These are phyloP conservation scores for Coniferiporia sulphurascens DNA, from an alignment of 1,284 basidiomycete species.

Conservation along the genomic window DNA sequence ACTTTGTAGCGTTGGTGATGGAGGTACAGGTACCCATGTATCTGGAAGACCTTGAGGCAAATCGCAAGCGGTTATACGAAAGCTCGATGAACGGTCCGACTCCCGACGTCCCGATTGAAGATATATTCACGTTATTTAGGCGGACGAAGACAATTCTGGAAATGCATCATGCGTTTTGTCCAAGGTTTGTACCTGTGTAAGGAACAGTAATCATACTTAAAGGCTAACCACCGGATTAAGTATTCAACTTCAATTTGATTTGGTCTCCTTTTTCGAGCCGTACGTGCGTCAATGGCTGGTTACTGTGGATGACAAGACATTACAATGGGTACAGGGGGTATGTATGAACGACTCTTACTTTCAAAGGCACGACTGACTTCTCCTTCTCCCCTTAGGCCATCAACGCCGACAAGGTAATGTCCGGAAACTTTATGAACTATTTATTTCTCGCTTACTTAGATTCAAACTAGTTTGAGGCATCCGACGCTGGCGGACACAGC, in stretches of 20 bases:
- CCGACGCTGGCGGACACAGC: constrained; percentile 81
- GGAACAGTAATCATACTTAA: neutral
- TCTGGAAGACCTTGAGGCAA: constrained; percentile 70
- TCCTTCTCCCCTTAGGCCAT: constrained; percentile 54
- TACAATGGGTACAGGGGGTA: constrained; percentile 90
- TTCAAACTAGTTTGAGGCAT: constrained; percentile 72
- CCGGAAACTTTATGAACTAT: neutral
- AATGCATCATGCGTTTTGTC: constrained; percentile 80
- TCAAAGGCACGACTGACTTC: constrained; percentile 11
- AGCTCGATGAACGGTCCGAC: constrained; percentile 76
- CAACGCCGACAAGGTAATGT: constrained; percentile 74
- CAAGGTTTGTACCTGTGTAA: constrained; percentile 47
- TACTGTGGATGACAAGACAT: constrained; percentile 88
- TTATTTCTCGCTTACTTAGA: neutral
- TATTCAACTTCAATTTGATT: constrained; percentile 57
- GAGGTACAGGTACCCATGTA: constrained; percentile 73
- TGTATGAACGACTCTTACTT: constrained; percentile 28
- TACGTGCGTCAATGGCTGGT: constrained; percentile 88
- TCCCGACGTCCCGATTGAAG: constrained; percentile 78
- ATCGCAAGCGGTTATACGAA: constrained; percentile 67
- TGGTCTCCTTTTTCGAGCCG: constrained; percentile 78
- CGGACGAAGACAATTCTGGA: constrained; percentile 66
- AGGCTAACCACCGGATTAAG: constrained; percentile 30
- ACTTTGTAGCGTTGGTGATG: constrained; percentile 74
- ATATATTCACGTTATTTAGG: constrained; percentile 84